A percentile compares a stretch with the other conserved stretches of the same genome.
phyloP scores from a whole-genome alignment of 2,329 filamentous ascomycete genomes.

The Talaromyces sp. region DNA sequence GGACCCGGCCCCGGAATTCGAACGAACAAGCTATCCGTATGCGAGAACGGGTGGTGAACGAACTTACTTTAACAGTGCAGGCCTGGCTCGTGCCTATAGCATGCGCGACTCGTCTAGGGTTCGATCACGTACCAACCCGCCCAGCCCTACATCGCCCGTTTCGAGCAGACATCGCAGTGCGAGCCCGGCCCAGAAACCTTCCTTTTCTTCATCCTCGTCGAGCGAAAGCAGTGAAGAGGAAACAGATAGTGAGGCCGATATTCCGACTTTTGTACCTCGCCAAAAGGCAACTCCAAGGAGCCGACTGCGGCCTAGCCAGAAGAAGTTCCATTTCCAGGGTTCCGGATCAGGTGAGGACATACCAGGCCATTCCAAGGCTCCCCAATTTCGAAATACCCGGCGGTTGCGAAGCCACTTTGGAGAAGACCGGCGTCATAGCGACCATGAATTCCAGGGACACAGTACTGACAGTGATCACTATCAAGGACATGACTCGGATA shows the following conservation, averaged over 20 bases:
- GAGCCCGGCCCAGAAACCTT: conserved; percentile 36
- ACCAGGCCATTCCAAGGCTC: conserved; percentile 12
- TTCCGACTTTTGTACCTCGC: conserved; percentile 18
- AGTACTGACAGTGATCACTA: conserved; percentile 22
- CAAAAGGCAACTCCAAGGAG: conserved; percentile 40
- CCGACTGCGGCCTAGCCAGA: conserved; percentile 28
- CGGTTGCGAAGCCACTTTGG: conserved; percentile 14
- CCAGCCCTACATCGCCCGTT: conserved; percentile 28
- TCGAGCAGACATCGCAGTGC: conserved; percentile 38
- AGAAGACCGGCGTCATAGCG: conserved; percentile 15
- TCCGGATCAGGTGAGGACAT: conserved; percentile 29
- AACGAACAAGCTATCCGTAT: conserved; percentile 54
- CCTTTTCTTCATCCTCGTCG: conserved; percentile 29
- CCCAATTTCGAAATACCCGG: conserved; percentile 9
- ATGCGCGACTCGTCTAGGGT: conserved; percentile 45
- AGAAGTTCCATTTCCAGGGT: conserved; percentile 21
- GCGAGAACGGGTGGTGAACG: conserved; percentile 52
- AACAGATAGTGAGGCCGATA: conserved; percentile 10
- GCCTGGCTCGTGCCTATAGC: conserved; percentile 50
- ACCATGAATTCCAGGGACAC: conserved; percentile 18
- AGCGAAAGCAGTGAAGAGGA: conserved; percentile 38
- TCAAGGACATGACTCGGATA: conserved; percentile 23
- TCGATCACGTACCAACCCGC: conserved; percentile 31
- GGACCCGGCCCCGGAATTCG: conserved; percentile 35
- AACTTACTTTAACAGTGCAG: conserved; percentile 51